Evolutionary conservation across 805 yeast genomes (phyloP), one percentile per base, ranked within the genome.

Genomic region (Candida nemodendra): DNA sequence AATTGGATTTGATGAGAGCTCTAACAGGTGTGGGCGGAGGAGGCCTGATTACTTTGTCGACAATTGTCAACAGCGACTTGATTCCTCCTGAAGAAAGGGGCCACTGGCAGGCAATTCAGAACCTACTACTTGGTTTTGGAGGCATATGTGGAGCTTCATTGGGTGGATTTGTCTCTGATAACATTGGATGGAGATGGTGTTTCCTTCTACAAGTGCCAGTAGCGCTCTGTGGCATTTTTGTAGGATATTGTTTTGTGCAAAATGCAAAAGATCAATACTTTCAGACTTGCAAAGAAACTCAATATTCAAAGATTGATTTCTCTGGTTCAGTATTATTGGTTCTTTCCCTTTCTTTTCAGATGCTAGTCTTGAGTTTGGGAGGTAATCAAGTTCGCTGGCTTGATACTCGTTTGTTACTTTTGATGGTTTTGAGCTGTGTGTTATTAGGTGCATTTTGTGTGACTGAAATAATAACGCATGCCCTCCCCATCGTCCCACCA

Each of bases 21-120:
- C 66, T 85, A 38, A 79, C 90, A 18, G 95, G 95, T n/a, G 71
- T 82, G 37, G 95, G 95, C 18, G 93, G 89, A 12, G 89, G 93
- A 3, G 95, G 95, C 2, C 71, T 85, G 53, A 75, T 80, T 38
- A 72, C 88, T 0, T 65, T 84, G 48, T 74, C 84, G 19, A 80
- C 91, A 13, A 81, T 85, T 38, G 72, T 86, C 9, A 73, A 80
- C 54, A 75, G 84, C 26, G 95, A 86, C 56, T 66, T 84, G 32
- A 79, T 86, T 23, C 80, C 90, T 3, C 69, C 85, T 47, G 69
- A 89, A 34, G 75, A 79, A 27, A 68, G 95, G 36, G 95, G 91
- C 2, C 59, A 82, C 29, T 84, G 76, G 60, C 95, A 87, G 55
- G 95, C 95, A 0, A 51, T 84, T 33, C 84, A 83, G 25, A 86